These are phyloP conservation scores for Hypericum perforatum DNA, from an alignment of 345 rosid genomes.

Conservation along the genomic window DNA sequence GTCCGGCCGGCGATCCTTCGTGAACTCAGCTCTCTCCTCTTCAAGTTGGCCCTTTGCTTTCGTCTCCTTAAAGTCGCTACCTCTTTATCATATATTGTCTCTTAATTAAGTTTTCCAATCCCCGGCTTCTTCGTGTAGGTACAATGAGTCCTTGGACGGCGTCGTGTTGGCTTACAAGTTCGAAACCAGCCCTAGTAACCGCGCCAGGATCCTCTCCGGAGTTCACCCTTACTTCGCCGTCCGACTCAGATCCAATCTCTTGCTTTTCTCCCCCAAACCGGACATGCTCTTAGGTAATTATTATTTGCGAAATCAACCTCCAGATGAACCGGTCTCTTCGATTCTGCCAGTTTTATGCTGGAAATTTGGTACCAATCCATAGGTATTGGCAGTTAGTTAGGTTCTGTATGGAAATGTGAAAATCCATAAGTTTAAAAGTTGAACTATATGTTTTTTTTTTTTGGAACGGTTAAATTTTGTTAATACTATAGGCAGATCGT, in stretches of 20 bases:
- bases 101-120: too few species aligned
- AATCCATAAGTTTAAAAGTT: too few species aligned
- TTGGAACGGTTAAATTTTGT: too few species aligned
- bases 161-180: slow-evolving; percentile 65
- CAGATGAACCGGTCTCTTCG: slow-evolving; percentile 1
- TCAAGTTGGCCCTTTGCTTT: slow-evolving; percentile 40
- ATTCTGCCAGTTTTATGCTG: slow-evolving; percentile 4
- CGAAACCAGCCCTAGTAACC: slow-evolving; percentile 30
- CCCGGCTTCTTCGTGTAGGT: slow-evolving; percentile 28
- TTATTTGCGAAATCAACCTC: not conserved
- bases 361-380: not conserved
- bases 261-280: slow-evolving; percentile 69
- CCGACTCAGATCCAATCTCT: slow-evolving; percentile 39
- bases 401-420: too few species aligned
- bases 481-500: too few species aligned
- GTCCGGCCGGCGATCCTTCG: slow-evolving; percentile 54
- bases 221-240: slow-evolving; percentile 61
- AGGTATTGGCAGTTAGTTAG: not conserved
- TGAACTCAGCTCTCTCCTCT: slow-evolving; percentile 67
- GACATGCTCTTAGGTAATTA: slow-evolving; percentile 54
- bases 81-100: too few species aligned
- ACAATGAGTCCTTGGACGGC: slow-evolving; percentile 54
- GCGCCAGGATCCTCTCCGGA: slow-evolving; percentile 52
- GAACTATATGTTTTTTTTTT: too few species aligned
- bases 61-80: not conserved